phyloP scores from a whole-genome alignment of 73 alveolate genomes.

The Paramecium primaurelia region DNA sequence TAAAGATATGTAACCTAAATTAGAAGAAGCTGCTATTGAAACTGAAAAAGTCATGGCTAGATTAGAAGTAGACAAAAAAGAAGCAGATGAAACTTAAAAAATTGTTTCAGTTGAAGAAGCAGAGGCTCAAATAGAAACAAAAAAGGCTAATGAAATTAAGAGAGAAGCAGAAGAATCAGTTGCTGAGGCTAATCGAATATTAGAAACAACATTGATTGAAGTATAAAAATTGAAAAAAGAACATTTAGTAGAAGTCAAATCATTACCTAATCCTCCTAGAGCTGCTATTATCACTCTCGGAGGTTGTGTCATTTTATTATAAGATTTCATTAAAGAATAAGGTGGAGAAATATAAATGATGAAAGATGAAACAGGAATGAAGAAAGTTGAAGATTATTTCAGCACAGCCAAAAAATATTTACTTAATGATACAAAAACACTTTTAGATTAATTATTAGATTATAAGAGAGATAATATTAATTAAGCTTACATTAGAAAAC shows the following conservation, averaged over 20 bases:
- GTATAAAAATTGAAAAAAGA: slow-evolving; percentile 87
- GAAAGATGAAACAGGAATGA: slow-evolving; percentile 75
- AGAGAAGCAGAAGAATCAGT: slow-evolving; percentile 92
- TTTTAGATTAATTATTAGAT: slow-evolving; percentile 71
- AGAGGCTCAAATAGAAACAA: slow-evolving; percentile 87
- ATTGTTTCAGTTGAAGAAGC: slow-evolving; percentile 89
- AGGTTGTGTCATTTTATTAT: slow-evolving; percentile 66
- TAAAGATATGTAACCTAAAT: slow-evolving; percentile 93
- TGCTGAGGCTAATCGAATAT: slow-evolving; percentile 90
- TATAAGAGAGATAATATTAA: slow-evolving; percentile 81
- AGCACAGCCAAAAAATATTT: slow-evolving; percentile 80
- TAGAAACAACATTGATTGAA: slow-evolving; percentile 89
- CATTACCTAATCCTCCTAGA: slow-evolving; percentile 85
- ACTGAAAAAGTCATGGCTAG: slow-evolving; percentile 90
- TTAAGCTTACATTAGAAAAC: slow-evolving; percentile 75
- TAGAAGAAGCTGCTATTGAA: slow-evolving; percentile 93
- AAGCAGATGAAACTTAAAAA: slow-evolving; percentile 84
- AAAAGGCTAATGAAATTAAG: slow-evolving; percentile 93
- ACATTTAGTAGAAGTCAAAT: slow-evolving; percentile 86
- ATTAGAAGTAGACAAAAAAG: slow-evolving; percentile 88
- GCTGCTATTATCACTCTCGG: slow-evolving; percentile 92
- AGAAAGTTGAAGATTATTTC: slow-evolving; percentile 85
- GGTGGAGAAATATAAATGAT: slow-evolving; percentile 66
- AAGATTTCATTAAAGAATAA: slow-evolving; percentile 53
- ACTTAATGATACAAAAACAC: slow-evolving; percentile 76